Percentiles rank a stretch among this genome's conserved stretches.
phyloP scores from a whole-genome alignment of 2,329 filamentous ascomycete species.

The Mariannaea elegans region DNA sequence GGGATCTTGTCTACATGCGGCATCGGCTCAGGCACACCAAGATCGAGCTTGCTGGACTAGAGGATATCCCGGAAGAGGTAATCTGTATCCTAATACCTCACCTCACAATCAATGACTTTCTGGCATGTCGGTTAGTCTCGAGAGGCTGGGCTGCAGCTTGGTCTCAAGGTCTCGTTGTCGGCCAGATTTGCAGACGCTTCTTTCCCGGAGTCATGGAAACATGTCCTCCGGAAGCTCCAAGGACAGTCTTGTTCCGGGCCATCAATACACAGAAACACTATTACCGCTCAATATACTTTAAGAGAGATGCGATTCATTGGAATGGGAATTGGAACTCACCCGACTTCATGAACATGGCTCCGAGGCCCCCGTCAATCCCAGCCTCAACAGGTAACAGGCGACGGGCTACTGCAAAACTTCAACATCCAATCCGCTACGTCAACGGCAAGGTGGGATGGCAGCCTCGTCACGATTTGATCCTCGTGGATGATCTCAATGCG shows the following conservation, averaged over 20 bases:
- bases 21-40: slow-evolving; percentile 21
- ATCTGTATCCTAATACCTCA: slow-evolving; percentile 33
- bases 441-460: slow-evolving; percentile 42
- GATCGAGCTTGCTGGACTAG: slow-evolving; percentile 34
- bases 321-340: slow-evolving; percentile 18
- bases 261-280: slow-evolving; percentile 24
- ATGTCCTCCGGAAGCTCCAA: slow-evolving; percentile 4
- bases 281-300: slow-evolving; percentile 10
- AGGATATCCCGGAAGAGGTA: slow-evolving; percentile 42
- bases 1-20: slow-evolving; percentile 42
- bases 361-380: neutral
- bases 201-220: slow-evolving; percentile 41
- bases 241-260: slow-evolving; percentile 19
- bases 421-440: slow-evolving; percentile 31
- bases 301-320: slow-evolving; percentile 24
- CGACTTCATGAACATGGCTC: neutral
- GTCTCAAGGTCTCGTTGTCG: slow-evolving; percentile 34
- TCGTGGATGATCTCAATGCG: slow-evolving; percentile 38
- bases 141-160: slow-evolving; percentile 38
- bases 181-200: slow-evolving; percentile 33
- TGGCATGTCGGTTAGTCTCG: slow-evolving; percentile 38
- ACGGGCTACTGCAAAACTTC: neutral
- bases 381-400: neutral
- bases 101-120: slow-evolving; percentile 38
- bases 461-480: slow-evolving; percentile 22